phyloP scores from a whole-genome alignment of 768 basidiomycete species.

The Psilocybe cubensis region DNA sequence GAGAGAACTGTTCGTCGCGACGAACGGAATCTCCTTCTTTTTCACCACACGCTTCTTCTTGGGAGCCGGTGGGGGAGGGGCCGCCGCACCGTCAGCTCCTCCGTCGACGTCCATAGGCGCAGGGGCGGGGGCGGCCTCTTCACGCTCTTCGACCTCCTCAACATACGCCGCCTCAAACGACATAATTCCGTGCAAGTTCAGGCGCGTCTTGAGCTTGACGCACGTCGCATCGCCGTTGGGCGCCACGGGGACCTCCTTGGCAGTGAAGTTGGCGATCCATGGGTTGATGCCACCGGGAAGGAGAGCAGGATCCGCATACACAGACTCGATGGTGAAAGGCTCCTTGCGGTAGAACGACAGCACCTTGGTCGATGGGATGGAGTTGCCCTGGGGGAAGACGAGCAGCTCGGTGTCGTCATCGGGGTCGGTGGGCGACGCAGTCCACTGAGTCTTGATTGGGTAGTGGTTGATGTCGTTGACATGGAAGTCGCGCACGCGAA shows the following conservation, averaged over 20 bases:
- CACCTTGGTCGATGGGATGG: conserved; percentile 91
- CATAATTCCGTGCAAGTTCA: conserved; percentile 86
- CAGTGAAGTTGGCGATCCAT: conserved; percentile 81
- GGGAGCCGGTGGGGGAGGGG: conserved; percentile 43
- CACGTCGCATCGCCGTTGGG: conserved; percentile 74
- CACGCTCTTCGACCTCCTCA: conserved; percentile 82
- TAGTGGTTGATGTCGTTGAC: conserved; percentile 85
- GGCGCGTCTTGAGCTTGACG: conserved; percentile 89
- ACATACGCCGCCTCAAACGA: conserved; percentile 87
- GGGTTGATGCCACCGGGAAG: conserved; percentile 86
- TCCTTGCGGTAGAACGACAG: conserved; percentile 93
- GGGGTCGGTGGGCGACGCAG: conserved; percentile 67
- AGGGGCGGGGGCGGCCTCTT: conserved; percentile 49
- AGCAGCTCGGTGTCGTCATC: conserved; percentile 91
- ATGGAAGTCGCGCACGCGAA: conserved; percentile 96
- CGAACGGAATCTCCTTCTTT: conserved; percentile 83
- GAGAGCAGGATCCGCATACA: conserved; percentile 70
- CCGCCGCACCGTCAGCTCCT: conserved; percentile 25
- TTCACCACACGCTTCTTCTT: conserved; percentile 88
- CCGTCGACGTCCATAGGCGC: conserved; percentile 67
- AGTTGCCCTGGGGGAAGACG: conserved; percentile 87
- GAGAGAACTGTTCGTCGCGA: conserved; percentile 64
- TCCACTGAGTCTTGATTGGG: conserved; percentile 93
- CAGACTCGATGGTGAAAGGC: conserved; percentile 86
- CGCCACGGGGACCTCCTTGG: conserved; percentile 76